Conservation (phyloP, 345 rosid genomes). For the Pugionium cornutum region DNA sequence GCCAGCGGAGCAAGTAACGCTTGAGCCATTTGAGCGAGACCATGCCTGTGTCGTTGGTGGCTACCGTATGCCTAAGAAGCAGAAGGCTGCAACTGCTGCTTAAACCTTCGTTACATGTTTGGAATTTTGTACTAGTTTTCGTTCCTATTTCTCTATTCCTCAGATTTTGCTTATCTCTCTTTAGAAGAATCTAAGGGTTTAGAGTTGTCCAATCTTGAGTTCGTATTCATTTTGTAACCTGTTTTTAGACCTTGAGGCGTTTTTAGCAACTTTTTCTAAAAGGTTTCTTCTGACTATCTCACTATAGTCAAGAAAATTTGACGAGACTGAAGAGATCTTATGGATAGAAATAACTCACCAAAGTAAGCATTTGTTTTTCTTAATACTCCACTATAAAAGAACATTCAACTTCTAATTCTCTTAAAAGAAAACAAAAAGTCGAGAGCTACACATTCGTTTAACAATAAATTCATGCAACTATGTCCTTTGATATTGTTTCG, state of each 20-base stretch:
- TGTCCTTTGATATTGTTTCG: conserved; percentile 30
- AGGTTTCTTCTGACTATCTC: too few relatives aligned
- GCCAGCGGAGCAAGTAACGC: conserved; percentile 90
- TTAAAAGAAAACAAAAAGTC: neutral
- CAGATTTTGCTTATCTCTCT: conserved; percentile 23
- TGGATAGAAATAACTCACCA: too few relatives aligned
- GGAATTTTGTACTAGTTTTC: neutral
- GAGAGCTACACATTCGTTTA: conserved; percentile 14
- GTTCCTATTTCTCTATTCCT: neutral
- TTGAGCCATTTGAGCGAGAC: conserved; percentile 96
- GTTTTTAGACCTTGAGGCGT: neutral
- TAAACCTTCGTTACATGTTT: neutral
- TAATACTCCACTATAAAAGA: too few relatives aligned
- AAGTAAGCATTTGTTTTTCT: too few relatives aligned
- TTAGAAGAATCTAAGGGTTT: too few relatives aligned
- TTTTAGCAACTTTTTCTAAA: too few relatives aligned
- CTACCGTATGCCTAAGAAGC: conserved; percentile 84
- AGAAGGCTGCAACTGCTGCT: conserved; percentile 51
- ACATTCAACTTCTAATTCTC: too few relatives aligned
- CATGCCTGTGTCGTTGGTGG: conserved; percentile 97
- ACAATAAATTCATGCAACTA: conserved; percentile 23
- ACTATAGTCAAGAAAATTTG: too few relatives aligned
- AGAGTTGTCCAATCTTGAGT: neutral
- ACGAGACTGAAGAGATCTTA: too few relatives aligned
- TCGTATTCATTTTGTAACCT: neutral